These are phyloP conservation scores for Coemansia sp. DNA, from an alignment of 192 early-diverging fungal species.

Conservation along the genomic window DNA sequence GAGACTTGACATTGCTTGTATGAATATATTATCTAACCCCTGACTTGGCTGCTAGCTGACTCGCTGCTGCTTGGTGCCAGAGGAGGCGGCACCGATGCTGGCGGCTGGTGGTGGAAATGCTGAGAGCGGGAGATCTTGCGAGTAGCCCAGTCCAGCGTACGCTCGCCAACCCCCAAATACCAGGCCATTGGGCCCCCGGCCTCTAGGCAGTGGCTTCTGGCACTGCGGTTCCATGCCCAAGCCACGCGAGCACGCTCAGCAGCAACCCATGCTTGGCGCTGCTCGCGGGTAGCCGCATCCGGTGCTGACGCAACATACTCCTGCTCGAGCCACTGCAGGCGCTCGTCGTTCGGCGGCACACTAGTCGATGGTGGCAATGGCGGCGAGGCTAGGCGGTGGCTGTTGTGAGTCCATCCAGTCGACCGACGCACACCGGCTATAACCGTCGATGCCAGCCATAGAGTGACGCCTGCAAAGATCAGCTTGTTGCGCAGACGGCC, in stretches of 20 bases:
- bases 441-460: slow-evolving; percentile 42
- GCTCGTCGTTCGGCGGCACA: neutral
- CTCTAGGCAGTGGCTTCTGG: neutral
- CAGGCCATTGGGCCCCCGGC: slow-evolving; percentile 2
- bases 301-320: slow-evolving; percentile 18
- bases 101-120: slow-evolving; percentile 21
- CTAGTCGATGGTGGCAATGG: neutral
- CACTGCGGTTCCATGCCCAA: neutral
- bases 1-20: no score
- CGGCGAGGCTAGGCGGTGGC: slow-evolving; percentile 4
- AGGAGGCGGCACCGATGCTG: neutral
- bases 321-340: slow-evolving; percentile 16
- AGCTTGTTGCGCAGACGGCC: slow-evolving; percentile 19
- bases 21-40: neutral
- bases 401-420: slow-evolving; percentile 31
- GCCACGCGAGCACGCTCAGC: slow-evolving; percentile 2
- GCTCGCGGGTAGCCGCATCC: slow-evolving; percentile 9
- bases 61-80: neutral
- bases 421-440: slow-evolving; percentile 35
- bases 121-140: slow-evolving; percentile 19
- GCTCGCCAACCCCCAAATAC: slow-evolving; percentile 44
- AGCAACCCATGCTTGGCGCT: slow-evolving; percentile 8
- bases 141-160: slow-evolving; percentile 42
- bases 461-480: slow-evolving; percentile 24
- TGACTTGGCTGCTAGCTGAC: neutral